phyloP scores from a whole-genome alignment of 345 rosid genomes.

The Theobroma cacao region DNA sequence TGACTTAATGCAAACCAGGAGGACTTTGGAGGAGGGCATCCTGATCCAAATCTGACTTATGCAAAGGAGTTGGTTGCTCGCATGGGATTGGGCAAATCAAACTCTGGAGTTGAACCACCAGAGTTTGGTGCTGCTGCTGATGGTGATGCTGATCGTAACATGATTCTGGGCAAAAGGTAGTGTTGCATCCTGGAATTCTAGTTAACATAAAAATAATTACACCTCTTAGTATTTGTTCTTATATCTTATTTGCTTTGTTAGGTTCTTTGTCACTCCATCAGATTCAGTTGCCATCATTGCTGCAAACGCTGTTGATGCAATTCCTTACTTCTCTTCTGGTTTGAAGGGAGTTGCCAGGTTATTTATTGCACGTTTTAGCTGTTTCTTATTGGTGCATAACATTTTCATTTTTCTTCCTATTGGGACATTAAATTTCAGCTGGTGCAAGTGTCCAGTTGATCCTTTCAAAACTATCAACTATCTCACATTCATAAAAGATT shows the following conservation, averaged over 20 bases:
- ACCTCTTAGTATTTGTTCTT: slow-evolving; percentile 7
- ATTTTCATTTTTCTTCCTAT: neutral
- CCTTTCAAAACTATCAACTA: neutral
- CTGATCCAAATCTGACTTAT: slow-evolving; percentile 97
- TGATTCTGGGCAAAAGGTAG: slow-evolving; percentile 98
- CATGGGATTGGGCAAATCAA: slow-evolving; percentile 90
- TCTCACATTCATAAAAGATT: neutral
- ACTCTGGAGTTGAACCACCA: slow-evolving; percentile 71
- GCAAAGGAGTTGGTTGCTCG: slow-evolving; percentile 94
- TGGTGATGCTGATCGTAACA: slow-evolving; percentile 99
- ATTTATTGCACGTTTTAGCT: slow-evolving; percentile 13
- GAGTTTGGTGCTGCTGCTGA: slow-evolving; percentile 99
- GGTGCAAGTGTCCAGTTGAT: neutral
- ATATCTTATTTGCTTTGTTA: slow-evolving; percentile 24
- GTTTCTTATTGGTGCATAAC: neutral
- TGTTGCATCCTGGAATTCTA: slow-evolving; percentile 1
- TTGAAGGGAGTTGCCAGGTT: slow-evolving; percentile 99
- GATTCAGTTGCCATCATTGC: slow-evolving; percentile 99
- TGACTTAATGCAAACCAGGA: slow-evolving; percentile 51
- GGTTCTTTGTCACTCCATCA: slow-evolving; percentile 99
- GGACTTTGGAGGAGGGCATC: slow-evolving; percentile 99
- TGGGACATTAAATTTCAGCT: neutral
- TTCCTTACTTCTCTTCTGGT: slow-evolving; percentile 93
- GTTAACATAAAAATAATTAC: neutral
- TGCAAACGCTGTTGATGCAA: slow-evolving; percentile 89